Evolutionary conservation across 441 rosid species (phyloP).

Genomic region (Syzygium syzygioides): DNA sequence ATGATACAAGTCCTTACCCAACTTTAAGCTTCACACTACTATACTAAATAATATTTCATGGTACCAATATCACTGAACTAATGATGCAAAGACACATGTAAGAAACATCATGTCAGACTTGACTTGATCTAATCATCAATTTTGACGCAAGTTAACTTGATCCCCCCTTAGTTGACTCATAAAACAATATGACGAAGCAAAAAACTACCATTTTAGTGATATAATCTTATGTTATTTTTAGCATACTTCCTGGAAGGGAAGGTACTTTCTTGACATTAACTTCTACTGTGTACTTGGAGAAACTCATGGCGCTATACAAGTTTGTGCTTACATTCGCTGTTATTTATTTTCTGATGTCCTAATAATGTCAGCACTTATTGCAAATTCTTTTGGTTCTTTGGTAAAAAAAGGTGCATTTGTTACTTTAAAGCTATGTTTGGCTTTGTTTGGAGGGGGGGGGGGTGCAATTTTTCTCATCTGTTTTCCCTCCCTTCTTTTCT

Average conservation of each 20-base stretch:
- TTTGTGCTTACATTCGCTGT: neutral
- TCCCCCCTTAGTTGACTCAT: neutral
- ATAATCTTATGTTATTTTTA: neutral
- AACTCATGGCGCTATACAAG: neutral
- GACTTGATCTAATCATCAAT: neutral
- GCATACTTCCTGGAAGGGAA: neutral
- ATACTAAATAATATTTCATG: neutral
- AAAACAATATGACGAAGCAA: neutral
- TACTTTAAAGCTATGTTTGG: neutral
- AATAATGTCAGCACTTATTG: neutral
- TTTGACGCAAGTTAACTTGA: neutral
- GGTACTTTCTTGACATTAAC: neutral
- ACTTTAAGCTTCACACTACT: neutral
- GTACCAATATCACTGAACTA: neutral
- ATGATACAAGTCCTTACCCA: neutral
- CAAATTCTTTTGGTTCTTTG: neutral
- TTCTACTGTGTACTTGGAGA: neutral
- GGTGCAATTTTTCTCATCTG: neutral
- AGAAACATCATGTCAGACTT: neutral
- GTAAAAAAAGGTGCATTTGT: neutral
- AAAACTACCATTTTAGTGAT: neutral
- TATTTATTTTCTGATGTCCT: neutral
- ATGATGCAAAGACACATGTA: neutral
- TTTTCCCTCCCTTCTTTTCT: neutral
- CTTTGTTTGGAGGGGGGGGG: neutral